A percentile compares a stretch with the other conserved stretches of the same genome.
These are phyloP conservation scores for Rubus parviflorus DNA, from an alignment of 306 rosid species.

Conservation along the genomic window DNA sequence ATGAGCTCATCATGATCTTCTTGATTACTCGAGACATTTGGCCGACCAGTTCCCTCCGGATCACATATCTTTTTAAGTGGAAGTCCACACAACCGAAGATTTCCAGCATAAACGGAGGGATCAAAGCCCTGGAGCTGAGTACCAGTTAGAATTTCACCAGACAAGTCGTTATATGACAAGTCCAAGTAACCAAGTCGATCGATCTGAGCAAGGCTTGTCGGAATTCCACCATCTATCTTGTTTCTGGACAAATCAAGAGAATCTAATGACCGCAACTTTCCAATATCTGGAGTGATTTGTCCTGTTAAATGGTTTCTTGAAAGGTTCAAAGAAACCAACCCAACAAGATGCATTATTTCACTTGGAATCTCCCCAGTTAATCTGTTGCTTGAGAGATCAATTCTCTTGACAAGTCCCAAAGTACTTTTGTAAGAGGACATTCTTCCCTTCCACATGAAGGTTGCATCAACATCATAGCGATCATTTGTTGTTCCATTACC, in stretches of 20 bases:
- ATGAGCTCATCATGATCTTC: constrained; percentile 6
- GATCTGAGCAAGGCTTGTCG: constrained; percentile 5
- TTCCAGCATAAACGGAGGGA: neutral
- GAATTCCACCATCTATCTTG: constrained; percentile 26
- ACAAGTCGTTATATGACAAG: constrained; percentile 30
- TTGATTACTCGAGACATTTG: neutral
- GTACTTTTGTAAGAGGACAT: neutral
- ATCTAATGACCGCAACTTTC: neutral
- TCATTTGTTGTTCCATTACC: too few species aligned
- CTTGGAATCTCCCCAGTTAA: constrained; percentile 28
- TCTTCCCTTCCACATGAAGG: constrained; percentile 14
- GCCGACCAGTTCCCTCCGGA: neutral
- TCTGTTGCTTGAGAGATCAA: constrained; percentile 34
- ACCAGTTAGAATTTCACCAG: constrained; percentile 19
- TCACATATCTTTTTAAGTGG: neutral
- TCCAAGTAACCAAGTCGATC: rapidly evolving
- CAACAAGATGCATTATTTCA: constrained; percentile 6
- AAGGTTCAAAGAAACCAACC: constrained; percentile 6
- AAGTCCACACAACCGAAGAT: neutral
- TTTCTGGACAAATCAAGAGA: constrained; percentile 31
- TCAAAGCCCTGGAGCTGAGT: neutral
- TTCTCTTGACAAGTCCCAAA: constrained; percentile 4
- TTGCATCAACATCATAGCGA: neutral
- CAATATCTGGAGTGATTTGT: constrained; percentile 21
- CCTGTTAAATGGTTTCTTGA: constrained; percentile 28